Evolutionary conservation across 169 alveolate species (phyloP).

Genomic region (Cryptosporidium bovis): DNA sequence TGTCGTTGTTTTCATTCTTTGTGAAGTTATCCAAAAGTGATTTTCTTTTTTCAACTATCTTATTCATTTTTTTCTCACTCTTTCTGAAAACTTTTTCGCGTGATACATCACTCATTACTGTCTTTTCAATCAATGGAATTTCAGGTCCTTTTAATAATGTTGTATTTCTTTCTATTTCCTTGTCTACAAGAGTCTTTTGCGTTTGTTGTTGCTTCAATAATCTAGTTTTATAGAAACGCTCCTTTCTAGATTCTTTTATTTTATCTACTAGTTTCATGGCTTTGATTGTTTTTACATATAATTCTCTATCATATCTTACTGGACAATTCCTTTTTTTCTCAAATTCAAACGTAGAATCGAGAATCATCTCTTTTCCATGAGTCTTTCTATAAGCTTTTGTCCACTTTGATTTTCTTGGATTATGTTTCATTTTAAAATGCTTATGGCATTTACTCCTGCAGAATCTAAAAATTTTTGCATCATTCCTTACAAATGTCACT

Average conservation of each 20-base stretch:
- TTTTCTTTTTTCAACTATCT: conserved; percentile 49
- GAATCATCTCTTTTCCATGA: conserved; percentile 94
- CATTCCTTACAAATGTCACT: conserved; percentile 96
- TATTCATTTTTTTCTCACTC: conserved; percentile 56
- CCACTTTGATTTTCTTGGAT: conserved; percentile 98
- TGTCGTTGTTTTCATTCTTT: not conserved
- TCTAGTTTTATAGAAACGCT: conserved; percentile 79
- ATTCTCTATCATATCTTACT: conserved; percentile 93
- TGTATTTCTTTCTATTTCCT: conserved; percentile 58
- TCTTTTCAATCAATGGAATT: conserved; percentile 39
- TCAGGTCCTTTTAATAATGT: conserved; percentile 71
- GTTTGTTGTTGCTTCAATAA: conserved; percentile 70
- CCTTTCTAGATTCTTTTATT: conserved; percentile 90
- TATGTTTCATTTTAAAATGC: conserved; percentile 97
- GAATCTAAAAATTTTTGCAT: conserved; percentile 96
- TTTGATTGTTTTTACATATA: conserved; percentile 94
- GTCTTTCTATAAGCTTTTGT: conserved; percentile 97
- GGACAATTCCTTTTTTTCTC: conserved; percentile 97
- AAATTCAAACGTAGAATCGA: conserved; percentile 94
- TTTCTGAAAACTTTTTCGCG: conserved; percentile 22
- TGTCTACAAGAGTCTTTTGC: conserved; percentile 59
- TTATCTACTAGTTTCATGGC: conserved; percentile 95
- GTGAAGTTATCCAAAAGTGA: conserved; percentile 24
- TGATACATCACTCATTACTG: conserved; percentile 50
- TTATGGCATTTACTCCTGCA: conserved; percentile 98